Evolutionary conservation across 768 basidiomycete species (phyloP).

Genomic region (Kockovaella imperatae): DNA sequence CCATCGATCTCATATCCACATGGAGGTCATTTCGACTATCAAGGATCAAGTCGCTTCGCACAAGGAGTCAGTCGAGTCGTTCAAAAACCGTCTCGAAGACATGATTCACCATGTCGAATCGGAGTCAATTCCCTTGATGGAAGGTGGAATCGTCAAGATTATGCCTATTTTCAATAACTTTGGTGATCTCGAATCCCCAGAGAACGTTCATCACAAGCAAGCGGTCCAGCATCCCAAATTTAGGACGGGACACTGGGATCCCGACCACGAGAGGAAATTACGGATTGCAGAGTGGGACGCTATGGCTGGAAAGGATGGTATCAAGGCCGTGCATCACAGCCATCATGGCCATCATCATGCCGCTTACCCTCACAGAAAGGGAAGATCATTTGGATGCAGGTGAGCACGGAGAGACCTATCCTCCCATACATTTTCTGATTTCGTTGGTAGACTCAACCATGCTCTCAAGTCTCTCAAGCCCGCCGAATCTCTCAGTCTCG

Average conservation of each 20-base stretch:
- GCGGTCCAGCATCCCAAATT: conserved; percentile 3
- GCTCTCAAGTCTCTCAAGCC: conserved; percentile 19
- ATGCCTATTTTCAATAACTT: conserved; percentile 4
- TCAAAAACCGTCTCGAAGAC: conserved; percentile 7
- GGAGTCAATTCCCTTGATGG: conserved; percentile 8
- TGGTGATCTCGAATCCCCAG: background rate
- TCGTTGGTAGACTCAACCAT: conserved; percentile 19
- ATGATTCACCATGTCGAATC: conserved; percentile 3
- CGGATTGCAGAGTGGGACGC: too few relatives aligned
- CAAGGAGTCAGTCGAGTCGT: conserved; percentile 1
- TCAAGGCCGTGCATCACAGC: background rate
- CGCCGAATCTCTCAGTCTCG: conserved; percentile 23
- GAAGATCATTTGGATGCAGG: background rate
- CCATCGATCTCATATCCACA: too few relatives aligned
- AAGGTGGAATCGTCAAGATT: conserved; percentile 11
- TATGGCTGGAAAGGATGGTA: too few relatives aligned
- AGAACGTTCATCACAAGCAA: conserved; percentile 3
- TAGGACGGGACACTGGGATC: background rate
- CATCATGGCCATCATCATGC: background rate
- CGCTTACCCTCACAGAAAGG: too few relatives aligned
- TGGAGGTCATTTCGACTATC: too few relatives aligned
- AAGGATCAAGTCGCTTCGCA: too few relatives aligned
- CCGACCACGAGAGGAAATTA: background rate
- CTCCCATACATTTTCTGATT: background rate
- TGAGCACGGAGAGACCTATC: background rate